Evolutionary conservation across 208 protist genomes (phyloP).

Genomic region (Trypanosoma theileri): DNA sequence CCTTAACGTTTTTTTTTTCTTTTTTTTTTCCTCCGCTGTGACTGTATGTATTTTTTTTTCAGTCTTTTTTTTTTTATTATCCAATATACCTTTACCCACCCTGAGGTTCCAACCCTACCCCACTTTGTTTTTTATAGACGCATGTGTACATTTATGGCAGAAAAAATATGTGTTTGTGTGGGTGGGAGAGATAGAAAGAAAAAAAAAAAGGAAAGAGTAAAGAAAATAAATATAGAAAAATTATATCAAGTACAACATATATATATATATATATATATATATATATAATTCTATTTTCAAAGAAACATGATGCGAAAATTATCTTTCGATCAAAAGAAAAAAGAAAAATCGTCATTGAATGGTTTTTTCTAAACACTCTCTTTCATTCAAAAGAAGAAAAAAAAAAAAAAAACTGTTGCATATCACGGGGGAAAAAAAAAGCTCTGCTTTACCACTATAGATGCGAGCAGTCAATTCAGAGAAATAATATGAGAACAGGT

Average conservation of each 20-base stretch:
- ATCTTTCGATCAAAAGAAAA: neutral
- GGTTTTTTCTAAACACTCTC: neutral
- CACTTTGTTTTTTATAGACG: neutral
- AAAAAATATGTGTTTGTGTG: neutral
- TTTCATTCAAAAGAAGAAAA: neutral
- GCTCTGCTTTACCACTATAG: neutral
- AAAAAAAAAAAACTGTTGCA: neutral
- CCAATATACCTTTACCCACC: neutral
- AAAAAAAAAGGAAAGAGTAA: neutral
- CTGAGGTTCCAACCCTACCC: neutral
- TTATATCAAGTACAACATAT: too few relatives aligned
- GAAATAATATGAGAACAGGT: too few relatives aligned
- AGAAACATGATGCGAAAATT: neutral
- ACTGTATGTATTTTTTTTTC: neutral
- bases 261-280: too few relatives aligned
- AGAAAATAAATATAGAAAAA: neutral
- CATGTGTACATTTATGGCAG: neutral
- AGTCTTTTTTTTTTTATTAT: neutral
- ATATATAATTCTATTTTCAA: neutral
- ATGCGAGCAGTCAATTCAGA: too few relatives aligned
- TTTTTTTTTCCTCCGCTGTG: neutral
- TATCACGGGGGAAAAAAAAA: conserved; percentile 4
- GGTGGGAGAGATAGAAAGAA: neutral
- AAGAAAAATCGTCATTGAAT: neutral
- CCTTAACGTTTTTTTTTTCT: neutral